Evolutionary conservation across 2,329 filamentous ascomycete species (phyloP).

Genomic region (Fusarium metavorans): DNA sequence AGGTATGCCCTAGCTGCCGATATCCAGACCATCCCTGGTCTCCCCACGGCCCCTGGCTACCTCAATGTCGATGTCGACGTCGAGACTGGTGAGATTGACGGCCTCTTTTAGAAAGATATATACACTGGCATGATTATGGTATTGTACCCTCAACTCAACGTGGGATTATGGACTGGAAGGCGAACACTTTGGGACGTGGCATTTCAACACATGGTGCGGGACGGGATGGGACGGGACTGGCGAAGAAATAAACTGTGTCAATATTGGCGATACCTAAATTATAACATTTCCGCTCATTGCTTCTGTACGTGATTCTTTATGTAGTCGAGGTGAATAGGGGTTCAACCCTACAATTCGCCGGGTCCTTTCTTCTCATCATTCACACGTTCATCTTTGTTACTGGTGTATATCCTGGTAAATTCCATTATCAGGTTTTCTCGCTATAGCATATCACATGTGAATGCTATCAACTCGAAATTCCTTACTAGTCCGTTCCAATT

Average conservation of each 20-base stretch:
- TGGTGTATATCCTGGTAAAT: neutral
- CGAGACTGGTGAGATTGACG: constrained; percentile 87
- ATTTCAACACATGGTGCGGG: constrained; percentile 47
- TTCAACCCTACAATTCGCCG: neutral
- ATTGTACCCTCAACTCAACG: constrained; percentile 45
- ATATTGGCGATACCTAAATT: constrained; percentile 27
- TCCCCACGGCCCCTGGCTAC: constrained; percentile 95
- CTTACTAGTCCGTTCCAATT: neutral
- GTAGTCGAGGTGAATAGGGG: neutral
- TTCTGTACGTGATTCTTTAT: neutral
- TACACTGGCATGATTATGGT: constrained; percentile 5
- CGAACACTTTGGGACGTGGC: constrained; percentile 42
- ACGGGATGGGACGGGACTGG: constrained; percentile 13
- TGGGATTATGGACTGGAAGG: constrained; percentile 40
- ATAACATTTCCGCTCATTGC: constrained; percentile 9
- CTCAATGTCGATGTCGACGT: constrained; percentile 89
- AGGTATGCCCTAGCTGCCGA: constrained; percentile 95
- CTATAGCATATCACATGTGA: neutral
- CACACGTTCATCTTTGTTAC: neutral
- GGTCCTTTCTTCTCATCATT: neutral
- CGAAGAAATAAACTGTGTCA: constrained; percentile 27
- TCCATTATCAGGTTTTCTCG: neutral
- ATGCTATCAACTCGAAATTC: neutral
- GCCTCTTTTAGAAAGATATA: constrained; percentile 77
- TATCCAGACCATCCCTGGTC: constrained; percentile 96